Evolutionary conservation across 352 stramenopile species (phyloP).

Genomic region (Phytophthora nicotianae): DNA sequence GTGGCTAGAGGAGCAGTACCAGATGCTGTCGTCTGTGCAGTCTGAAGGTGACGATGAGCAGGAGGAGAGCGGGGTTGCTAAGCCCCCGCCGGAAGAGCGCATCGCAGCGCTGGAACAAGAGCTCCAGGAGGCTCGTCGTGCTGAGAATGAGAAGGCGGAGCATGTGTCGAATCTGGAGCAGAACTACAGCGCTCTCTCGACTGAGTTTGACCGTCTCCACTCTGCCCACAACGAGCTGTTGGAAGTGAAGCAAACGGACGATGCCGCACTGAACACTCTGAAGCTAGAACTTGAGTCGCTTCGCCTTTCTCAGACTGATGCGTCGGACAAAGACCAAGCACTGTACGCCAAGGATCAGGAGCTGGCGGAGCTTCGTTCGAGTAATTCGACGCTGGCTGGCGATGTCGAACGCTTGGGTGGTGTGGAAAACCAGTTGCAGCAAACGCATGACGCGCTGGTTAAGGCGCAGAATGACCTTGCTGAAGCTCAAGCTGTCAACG

Average conservation of each 20-base stretch:
- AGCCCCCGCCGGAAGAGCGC: conserved; percentile 32
- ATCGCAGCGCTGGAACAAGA: conserved; percentile 44
- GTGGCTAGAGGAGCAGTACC: conserved; percentile 78
- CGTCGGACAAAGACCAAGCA: conserved; percentile 32
- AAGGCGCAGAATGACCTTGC: conserved; percentile 41
- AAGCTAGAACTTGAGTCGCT: conserved; percentile 39
- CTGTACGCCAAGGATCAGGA: conserved; percentile 38
- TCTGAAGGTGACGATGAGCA: conserved; percentile 40
- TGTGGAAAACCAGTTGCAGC: conserved; percentile 42
- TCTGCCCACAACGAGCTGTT: conserved; percentile 33
- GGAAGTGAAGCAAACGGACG: conserved; percentile 32
- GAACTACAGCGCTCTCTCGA: conserved; percentile 46
- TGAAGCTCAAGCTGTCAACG: conserved; percentile 36
- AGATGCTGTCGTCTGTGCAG: conserved; percentile 45
- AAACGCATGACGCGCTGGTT: conserved; percentile 29
- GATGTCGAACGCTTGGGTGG: conserved; percentile 41
- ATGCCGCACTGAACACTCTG: conserved; percentile 29
- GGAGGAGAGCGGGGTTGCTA: conserved; percentile 31
- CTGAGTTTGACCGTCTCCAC: conserved; percentile 46
- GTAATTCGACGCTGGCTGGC: conserved; percentile 15
- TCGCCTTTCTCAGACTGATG: conserved; percentile 15
- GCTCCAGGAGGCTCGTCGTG: conserved; percentile 43
- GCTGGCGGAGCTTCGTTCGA: conserved; percentile 34
- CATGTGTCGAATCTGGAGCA: conserved; percentile 43
- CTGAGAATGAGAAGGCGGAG: conserved; percentile 38